A percentile compares a stretch with the other conserved stretches of the same genome.
Conservation (phyloP, 768 basidiomycete genomes). For the Heimioporus sp. region DNA sequence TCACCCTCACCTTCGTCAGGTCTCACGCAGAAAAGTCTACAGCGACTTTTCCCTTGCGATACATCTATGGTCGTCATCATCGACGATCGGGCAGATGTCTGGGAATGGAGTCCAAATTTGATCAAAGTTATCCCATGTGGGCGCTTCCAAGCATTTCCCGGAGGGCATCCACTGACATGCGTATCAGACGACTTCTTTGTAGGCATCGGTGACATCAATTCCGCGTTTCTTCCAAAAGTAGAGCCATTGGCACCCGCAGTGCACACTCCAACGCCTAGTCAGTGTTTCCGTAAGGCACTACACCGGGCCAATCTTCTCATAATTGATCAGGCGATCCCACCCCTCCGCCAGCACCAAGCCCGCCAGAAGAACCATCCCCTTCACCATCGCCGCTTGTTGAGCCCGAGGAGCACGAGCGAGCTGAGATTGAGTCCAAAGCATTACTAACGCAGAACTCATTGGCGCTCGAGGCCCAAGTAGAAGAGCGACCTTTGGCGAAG, state of each 20-base stretch:
- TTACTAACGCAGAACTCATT: constrained; percentile 70
- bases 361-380: constrained; percentile 7
- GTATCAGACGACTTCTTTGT: constrained; percentile 91
- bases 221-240: constrained; percentile 84
- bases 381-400: constrained; percentile 10
- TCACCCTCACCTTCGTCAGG: constrained; percentile 44
- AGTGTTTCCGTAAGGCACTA: constrained; percentile 4
- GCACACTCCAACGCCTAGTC: constrained; percentile 22
- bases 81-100: constrained; percentile 97
- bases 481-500: constrained; percentile 84
- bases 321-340: constrained; percentile 20
- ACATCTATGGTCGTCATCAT: constrained; percentile 99
- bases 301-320: background rate
- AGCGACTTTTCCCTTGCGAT: constrained; percentile 93
- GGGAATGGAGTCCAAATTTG: constrained; percentile 97
- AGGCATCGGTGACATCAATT: constrained; percentile 98
- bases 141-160: constrained; percentile 22
- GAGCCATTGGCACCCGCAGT: constrained; percentile 40
- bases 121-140: constrained; percentile 95
- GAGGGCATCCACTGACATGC: background rate
- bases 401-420: constrained; percentile 43
- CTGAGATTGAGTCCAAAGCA: constrained; percentile 48
- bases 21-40: constrained; percentile 87
- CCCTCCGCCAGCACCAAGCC: constrained; percentile 15
- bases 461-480: constrained; percentile 79